Evolutionary conservation across 2,329 filamentous ascomycete genomes (phyloP), one percentile per base, ranked within the genome.

Genomic region (Trichoderma simmonsii): DNA sequence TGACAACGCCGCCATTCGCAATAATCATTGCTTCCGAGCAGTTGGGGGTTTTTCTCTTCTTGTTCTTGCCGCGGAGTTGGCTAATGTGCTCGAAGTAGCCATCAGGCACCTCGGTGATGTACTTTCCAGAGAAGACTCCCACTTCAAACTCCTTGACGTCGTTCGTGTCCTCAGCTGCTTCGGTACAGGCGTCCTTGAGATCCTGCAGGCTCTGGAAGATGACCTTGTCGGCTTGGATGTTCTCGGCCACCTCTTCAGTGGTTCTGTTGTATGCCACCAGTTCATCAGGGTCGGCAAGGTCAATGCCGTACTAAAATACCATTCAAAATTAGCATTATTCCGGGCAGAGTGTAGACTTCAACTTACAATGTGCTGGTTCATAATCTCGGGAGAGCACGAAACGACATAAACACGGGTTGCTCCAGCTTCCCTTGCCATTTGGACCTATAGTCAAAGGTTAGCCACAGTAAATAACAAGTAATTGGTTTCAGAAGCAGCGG

Each of bases 81-180:
- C 93, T 91, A 6, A 97, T 85, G 77, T 94, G 93, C 75, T 93
- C 89, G 76, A 98, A 96, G 83, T 98, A 98, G 48, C 88, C 90
- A 7, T 90, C 87, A 1, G 91, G 88, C 2, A 98, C 92, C 0
- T 90, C 89, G 0, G 95, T 98, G 73, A 93, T 86, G 81, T 98
- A 98, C 74, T 90, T 89, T 60, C 95, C 95, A 78, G 91, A 94
- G 84, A 98, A 98, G 9, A 98, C 95, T 69, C 95, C 95, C 3
- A 97, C 90, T 79, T 98, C 95, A 75, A 98, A 98, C 70, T 91
- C 85, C 9, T 85, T 85, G 76, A 88, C 79, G 43, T 82, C 80
- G 39, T 84, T 83, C 73, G 87, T 82, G 70, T 87, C 83, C 65
- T 90, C 87, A 73, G 89, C 90, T 4, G 93, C 87, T 75, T 94